Conservation (phyloP, 164 flowering plant genomes). For the Taxillus chinensis region DNA sequence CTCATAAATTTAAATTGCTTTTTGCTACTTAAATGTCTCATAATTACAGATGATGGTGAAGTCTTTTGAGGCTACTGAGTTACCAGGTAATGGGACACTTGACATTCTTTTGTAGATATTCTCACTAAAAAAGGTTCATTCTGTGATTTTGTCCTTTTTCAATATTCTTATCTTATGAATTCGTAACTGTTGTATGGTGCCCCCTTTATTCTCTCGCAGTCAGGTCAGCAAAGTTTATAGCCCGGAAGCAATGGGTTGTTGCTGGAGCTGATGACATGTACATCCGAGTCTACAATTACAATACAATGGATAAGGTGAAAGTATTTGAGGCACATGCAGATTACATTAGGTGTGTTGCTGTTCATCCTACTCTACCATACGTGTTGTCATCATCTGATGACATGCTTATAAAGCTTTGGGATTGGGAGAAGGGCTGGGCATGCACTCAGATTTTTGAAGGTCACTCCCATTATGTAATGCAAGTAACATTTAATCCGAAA, state of each 20-base stretch:
- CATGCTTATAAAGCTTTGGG: constrained; percentile 93
- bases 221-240: constrained; percentile 82
- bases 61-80: constrained; percentile 90
- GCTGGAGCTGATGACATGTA: constrained; percentile 96
- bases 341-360: constrained; percentile 82
- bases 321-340: constrained; percentile 92
- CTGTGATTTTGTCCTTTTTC: too few relatives aligned
- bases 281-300: constrained; percentile 93
- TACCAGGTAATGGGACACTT: constrained; percentile 54
- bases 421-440: constrained; percentile 93
- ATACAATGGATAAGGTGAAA: constrained; percentile 90
- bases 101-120: neutral
- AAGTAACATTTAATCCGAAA: constrained; percentile 90
- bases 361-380: constrained; percentile 86
- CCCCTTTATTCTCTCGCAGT: constrained; percentile 34
- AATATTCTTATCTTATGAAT: neutral
- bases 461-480: constrained; percentile 98
- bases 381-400: constrained; percentile 93
- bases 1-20: too few relatives aligned
- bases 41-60: constrained; percentile 60
- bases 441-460: constrained; percentile 91
- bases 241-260: constrained; percentile 93
- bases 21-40: too few relatives aligned
- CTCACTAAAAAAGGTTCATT: too few relatives aligned
- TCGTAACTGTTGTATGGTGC: neutral